phyloP scores from a whole-genome alignment of 2,329 filamentous ascomycete species.

The Colletotrichum gigasporum region DNA sequence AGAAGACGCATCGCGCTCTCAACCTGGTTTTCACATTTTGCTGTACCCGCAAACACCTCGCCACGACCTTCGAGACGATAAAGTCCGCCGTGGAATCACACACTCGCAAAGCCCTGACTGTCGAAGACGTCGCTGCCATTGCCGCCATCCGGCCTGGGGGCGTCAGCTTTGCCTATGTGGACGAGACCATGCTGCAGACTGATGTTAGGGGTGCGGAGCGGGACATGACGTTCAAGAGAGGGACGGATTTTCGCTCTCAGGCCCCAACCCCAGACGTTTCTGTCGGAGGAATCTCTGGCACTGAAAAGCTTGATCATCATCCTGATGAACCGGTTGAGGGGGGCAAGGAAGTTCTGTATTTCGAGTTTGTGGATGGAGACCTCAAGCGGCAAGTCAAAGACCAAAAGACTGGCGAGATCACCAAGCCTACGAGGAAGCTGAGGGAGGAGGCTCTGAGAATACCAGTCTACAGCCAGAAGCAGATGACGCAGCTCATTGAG shows the following conservation, averaged over 20 bases:
- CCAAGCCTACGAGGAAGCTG: constrained; percentile 72
- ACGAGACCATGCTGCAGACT: constrained; percentile 83
- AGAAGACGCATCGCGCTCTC: constrained; percentile 82
- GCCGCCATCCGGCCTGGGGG: constrained; percentile 80
- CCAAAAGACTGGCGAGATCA: constrained; percentile 77
- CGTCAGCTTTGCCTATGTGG: constrained; percentile 86
- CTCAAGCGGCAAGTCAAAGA: constrained; percentile 81
- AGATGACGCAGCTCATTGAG: constrained; percentile 89
- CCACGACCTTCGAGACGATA: constrained; percentile 91
- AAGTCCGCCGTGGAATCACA: constrained; percentile 86
- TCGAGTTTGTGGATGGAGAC: constrained; percentile 94
- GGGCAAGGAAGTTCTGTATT: constrained; percentile 78
- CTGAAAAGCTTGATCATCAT: constrained; percentile 48
- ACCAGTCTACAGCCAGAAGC: constrained; percentile 92
- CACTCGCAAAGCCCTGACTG: constrained; percentile 72
- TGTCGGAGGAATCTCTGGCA: constrained; percentile 64
- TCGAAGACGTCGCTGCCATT: constrained; percentile 86
- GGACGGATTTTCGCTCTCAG: constrained; percentile 59
- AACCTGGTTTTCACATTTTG: constrained; percentile 97
- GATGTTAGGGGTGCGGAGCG: constrained; percentile 76
- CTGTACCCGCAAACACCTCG: constrained; percentile 89
- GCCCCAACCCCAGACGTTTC: constrained; percentile 63
- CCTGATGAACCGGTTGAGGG: constrained; percentile 42
- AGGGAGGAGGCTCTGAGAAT: constrained; percentile 86
- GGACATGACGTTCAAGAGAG: constrained; percentile 71